Base-by-base conservation (phyloP, 768 basidiomycete genomes). In the Serendipita sp. region DNA sequence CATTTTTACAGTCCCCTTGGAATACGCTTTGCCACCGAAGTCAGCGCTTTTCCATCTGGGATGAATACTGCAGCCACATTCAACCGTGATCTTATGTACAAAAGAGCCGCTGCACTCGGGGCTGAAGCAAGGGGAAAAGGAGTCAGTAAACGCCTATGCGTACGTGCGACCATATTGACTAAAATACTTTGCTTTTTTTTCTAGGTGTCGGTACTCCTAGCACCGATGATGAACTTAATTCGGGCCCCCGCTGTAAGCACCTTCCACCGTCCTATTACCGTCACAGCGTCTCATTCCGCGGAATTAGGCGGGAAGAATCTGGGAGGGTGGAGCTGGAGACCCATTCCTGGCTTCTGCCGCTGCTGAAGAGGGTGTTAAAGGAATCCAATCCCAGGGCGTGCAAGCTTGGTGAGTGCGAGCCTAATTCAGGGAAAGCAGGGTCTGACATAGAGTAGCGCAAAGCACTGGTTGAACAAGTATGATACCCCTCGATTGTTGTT, bases 51-150 rank as follows among this genome's bases (percentile, higher is more conserved):
- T 61, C 67, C 67, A 24, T 65, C 68, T 48, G 68, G 66, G 3
- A 65, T 69, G 51, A 68, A 68, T 43, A 64, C 65, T 33, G 68
- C 65, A 17, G 62, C 66, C 17, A 68, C 68, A 60, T 65, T 63
- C 56, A 58, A 50, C 44, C 50, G 63, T 48, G 69, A 72, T 43
- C 68, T 77, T 22, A 74, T 75, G 68, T 72, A 74, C 64, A 58
- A 65, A 14, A 70, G 75, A 28, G 75, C 70, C 14, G 62, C 65
- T 26, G 72, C 74, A 1, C 73, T 76, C 67, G 75, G 74, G 7
- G 31, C 68, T 28, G 76, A 77, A 66, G 73, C 73, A 68, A 64
- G 65, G 42, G 71, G 68, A 24, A 71, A 73, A 63, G 76, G 75
- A 3, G 71, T 72, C 14, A 67, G 75, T 64, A 5, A 48, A n/a